Base-by-base conservation (phyloP, 1,284 basidiomycete species). In the Trametes polyzona region DNA sequence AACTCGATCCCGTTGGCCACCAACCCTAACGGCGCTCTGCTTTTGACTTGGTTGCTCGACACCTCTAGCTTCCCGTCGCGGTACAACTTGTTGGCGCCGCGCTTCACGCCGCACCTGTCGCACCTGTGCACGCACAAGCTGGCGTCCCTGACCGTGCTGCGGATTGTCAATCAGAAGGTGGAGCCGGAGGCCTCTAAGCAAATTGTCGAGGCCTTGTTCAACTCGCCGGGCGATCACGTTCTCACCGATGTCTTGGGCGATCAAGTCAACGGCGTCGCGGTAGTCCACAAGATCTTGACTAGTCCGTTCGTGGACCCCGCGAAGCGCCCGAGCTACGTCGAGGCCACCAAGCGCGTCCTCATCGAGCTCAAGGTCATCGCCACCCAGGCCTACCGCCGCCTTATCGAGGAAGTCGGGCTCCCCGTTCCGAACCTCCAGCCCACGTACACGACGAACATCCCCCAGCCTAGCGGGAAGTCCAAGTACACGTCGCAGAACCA, bases 121-220 rank as follows among this genome's bases (percentile, higher is more conserved):
- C 95, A 98, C 72, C 81, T 99, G 55, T 98, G 96, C 78, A 98
- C 96, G 1, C 97, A 99, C 80, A 99, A 99, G 77, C 76, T 99
- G 59, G 96, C 97, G 0, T 96, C 94, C 1, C 81, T 95, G 63
- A 97, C 96, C 0, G 93, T 99, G 33, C 80, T 98, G 62, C 84
- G 96, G 65, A 92, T 96, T 65, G 88, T 96, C 69, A 95, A 96
- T 68, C 94, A 96, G 73, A 95, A 93, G 74, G 87, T 88, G 30
- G 94, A 96, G 71, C 87, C 89, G 0, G 84, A 89, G 43, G 92
- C 91, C 24, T 95, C 93, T 11, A 83, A 78, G 54, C 86, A 91
- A 66, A 88, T 96, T 48, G 87, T 95, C 47, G 87, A 92, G 53
- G 89, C 92, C 2, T 76, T 96, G 65, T 96, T 96, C 79, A 84